Percentiles rank a stretch among this genome's conserved stretches.
phyloP scores from a whole-genome alignment of 73 alveolate genomes.

The Tetrahymena thermophila region DNA sequence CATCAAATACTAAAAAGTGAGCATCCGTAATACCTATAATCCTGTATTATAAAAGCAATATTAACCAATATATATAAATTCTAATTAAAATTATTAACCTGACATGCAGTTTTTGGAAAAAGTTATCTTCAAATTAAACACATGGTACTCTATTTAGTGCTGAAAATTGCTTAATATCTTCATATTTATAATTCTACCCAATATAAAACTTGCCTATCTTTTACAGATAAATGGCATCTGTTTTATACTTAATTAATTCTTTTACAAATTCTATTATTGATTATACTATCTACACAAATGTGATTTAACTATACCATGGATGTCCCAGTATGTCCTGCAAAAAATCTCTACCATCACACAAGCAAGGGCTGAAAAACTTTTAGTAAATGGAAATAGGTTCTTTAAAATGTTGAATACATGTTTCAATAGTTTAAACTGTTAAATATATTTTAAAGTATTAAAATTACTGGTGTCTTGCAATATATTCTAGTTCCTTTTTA shows the following conservation, averaged over 20 bases:
- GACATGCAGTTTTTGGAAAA: neutral
- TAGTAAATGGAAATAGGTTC: neutral
- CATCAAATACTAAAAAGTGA: neutral
- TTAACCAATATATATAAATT: neutral
- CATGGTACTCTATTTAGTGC: neutral
- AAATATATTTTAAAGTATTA: neutral
- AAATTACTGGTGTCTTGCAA: neutral
- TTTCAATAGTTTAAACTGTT: neutral
- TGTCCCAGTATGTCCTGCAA: neutral
- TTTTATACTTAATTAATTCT: neutral
- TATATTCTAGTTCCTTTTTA: neutral
- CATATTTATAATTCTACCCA: neutral
- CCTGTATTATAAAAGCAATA: neutral
- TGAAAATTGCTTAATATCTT: neutral
- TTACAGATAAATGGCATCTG: neutral
- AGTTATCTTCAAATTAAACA: neutral
- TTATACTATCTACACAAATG: neutral
- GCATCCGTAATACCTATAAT: neutral
- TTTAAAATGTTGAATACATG: neutral
- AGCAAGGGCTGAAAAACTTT: neutral
- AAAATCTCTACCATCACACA: neutral
- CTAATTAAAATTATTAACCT: neutral
- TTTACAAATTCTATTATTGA: neutral
- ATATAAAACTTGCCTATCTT: neutral
- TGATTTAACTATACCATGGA: neutral